phyloP scores from a whole-genome alignment of 2,329 filamentous ascomycete species.

The Pseudogymnoascus sp. region DNA sequence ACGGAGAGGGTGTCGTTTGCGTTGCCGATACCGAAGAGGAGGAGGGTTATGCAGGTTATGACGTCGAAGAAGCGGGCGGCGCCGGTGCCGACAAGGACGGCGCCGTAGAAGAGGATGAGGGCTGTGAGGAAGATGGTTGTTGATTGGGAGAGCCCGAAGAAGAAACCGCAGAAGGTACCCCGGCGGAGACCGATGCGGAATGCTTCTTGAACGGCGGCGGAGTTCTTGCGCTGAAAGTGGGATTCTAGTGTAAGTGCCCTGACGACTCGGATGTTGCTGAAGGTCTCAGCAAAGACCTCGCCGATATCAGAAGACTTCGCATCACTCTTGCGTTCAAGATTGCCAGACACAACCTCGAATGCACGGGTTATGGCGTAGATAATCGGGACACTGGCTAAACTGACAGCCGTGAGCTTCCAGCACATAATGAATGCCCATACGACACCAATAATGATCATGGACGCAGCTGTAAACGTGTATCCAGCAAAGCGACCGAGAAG shows the following conservation, averaged over 20 bases:
- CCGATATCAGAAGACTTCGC: slow-evolving; percentile 51
- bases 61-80: slow-evolving; percentile 48
- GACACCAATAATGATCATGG: slow-evolving; percentile 62
- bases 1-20: slow-evolving; percentile 60
- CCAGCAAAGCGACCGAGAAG: slow-evolving; percentile 71
- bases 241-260: slow-evolving; percentile 64
- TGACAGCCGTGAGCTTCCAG: slow-evolving; percentile 76
- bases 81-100: slow-evolving; percentile 47
- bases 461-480: slow-evolving; percentile 54
- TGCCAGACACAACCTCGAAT: slow-evolving; percentile 56
- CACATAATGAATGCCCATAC: slow-evolving; percentile 65
- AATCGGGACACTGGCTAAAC: slow-evolving; percentile 58
- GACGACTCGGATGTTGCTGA: slow-evolving; percentile 72
- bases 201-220: slow-evolving; percentile 39
- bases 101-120: slow-evolving; percentile 77
- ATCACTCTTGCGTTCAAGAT: slow-evolving; percentile 65
- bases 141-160: slow-evolving; percentile 73
- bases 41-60: slow-evolving; percentile 67
- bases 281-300: slow-evolving; percentile 62
- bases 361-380: slow-evolving; percentile 57
- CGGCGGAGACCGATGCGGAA: slow-evolving; percentile 56
- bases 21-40: slow-evolving; percentile 75
- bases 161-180: slow-evolving; percentile 56
- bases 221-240: slow-evolving; percentile 60
- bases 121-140: slow-evolving; percentile 64